These are phyloP conservation scores for Boechera divaricarpa DNA, from an alignment of 345 rosid genomes.

Conservation along the genomic window DNA sequence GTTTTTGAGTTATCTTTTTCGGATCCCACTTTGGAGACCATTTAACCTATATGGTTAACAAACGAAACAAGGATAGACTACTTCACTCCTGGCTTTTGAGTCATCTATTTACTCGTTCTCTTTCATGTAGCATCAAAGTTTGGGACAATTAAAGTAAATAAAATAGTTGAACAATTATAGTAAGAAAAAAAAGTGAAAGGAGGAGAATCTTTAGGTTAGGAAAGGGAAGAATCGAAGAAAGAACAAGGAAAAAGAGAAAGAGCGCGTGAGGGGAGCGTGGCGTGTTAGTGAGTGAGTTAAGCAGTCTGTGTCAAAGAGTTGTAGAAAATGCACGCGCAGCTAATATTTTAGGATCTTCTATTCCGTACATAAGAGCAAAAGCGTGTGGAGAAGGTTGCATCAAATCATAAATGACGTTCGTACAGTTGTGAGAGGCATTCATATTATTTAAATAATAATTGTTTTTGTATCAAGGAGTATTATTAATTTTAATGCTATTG, in stretches of 20 bases:
- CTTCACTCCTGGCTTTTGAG: not conserved
- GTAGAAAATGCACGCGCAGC: constrained; percentile 28
- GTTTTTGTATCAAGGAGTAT: not conserved
- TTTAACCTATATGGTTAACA: not conserved
- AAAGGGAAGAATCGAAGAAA: constrained; percentile 28
- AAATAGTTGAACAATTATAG: constrained; percentile 22
- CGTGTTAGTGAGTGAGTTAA: not conserved
- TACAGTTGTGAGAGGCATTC: constrained; percentile 33
- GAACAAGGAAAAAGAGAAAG: constrained; percentile 4
- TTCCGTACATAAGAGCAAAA: constrained; percentile 43
- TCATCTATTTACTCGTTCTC: not conserved
- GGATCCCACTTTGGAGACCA: not conserved
- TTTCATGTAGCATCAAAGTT: not conserved
- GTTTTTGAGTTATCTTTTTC: not conserved
- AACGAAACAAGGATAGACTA: not conserved
- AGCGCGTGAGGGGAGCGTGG: constrained; percentile 13
- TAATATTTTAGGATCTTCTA: constrained; percentile 16
- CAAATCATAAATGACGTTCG: constrained; percentile 36
- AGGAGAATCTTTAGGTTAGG: constrained; percentile 21
- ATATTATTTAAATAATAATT: no score
- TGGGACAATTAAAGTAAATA: not conserved
- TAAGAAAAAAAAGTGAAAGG: constrained; percentile 5
- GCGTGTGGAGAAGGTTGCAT: constrained; percentile 42
- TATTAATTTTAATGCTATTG: not conserved
- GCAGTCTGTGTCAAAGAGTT: constrained; percentile 31